Conservation (phyloP, 2,329 filamentous ascomycete genomes). For the Colletotrichum zoysiae region DNA sequence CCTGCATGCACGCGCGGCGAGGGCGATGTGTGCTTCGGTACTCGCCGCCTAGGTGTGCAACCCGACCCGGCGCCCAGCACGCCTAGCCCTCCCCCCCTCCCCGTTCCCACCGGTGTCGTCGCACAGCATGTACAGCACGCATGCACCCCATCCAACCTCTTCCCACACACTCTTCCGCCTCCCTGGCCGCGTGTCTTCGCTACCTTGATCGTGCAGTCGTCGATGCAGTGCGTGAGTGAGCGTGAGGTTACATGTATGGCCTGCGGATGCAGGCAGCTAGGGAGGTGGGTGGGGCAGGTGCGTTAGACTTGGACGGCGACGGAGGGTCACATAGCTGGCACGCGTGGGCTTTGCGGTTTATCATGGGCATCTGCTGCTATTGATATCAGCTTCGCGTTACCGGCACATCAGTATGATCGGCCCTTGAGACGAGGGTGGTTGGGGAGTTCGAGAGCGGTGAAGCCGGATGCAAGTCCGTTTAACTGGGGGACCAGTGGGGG, state of each 20-base stretch:
- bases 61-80: not conserved
- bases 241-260: not conserved
- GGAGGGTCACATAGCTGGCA: not conserved
- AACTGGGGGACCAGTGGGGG: not conserved
- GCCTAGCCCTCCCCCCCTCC: not conserved
- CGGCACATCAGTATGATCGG: not conserved
- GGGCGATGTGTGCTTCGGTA: not conserved
- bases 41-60: not conserved
- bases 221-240: not conserved
- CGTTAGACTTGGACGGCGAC: not conserved
- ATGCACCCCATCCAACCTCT: slow-evolving; percentile 3
- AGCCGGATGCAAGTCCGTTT: not conserved
- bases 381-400: not conserved
- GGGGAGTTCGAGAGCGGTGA: not conserved
- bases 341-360: not conserved
- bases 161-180: not conserved
- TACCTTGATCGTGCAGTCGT: slow-evolving; percentile 8
- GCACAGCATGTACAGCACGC: slow-evolving; percentile 25
- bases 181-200: not conserved
- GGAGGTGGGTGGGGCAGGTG: not conserved
- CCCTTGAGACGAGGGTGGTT: slow-evolving; percentile 2
- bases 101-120: slow-evolving; percentile 23
- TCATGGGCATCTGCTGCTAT: not conserved
- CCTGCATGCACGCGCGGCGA: not conserved
- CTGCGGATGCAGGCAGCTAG: not conserved